Evolutionary conservation across 768 basidiomycete species (phyloP).

Genomic region (Lentinula aciculospora): DNA sequence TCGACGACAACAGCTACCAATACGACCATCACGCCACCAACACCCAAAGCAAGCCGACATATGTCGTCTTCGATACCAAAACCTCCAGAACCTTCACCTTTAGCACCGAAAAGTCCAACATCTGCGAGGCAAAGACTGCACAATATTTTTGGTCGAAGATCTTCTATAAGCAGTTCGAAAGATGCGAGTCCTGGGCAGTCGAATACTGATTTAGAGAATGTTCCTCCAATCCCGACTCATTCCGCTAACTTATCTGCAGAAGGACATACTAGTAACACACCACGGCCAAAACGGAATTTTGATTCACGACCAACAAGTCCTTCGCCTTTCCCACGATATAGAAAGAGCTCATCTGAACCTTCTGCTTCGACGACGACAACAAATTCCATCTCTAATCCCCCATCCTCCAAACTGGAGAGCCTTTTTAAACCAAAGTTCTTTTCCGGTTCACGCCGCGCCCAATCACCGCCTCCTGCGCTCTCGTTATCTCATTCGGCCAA

Average conservation of each 20-base stretch:
- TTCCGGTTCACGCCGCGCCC: constrained; percentile 2
- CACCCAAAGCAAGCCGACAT: constrained; percentile 33
- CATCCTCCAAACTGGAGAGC: constrained; percentile 4
- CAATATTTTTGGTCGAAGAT: constrained; percentile 39
- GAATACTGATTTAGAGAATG: constrained; percentile 12
- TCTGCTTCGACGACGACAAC: constrained; percentile 6
- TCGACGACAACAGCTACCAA: constrained; percentile 59
- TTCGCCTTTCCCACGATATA: constrained; percentile 16
- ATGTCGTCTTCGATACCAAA: constrained; percentile 22
- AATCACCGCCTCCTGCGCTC: neutral
- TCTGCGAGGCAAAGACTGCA: constrained; percentile 35
- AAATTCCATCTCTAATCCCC: neutral
- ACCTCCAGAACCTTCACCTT: constrained; percentile 15
- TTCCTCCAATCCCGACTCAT: constrained; percentile 17
- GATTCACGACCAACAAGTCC: constrained; percentile 25
- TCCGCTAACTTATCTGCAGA: neutral
- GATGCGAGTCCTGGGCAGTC: constrained; percentile 19
- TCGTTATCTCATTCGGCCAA: neutral
- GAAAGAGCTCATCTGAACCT: constrained; percentile 5
- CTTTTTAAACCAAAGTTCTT: constrained; percentile 8
- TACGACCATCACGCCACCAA: constrained; percentile 53
- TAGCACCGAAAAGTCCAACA: constrained; percentile 28
- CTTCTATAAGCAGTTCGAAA: constrained; percentile 32
- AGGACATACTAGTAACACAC: neutral
- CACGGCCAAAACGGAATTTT: neutral